Conservation (phyloP, 108 stramenopile species). For the Fragilaria crotonensis region DNA sequence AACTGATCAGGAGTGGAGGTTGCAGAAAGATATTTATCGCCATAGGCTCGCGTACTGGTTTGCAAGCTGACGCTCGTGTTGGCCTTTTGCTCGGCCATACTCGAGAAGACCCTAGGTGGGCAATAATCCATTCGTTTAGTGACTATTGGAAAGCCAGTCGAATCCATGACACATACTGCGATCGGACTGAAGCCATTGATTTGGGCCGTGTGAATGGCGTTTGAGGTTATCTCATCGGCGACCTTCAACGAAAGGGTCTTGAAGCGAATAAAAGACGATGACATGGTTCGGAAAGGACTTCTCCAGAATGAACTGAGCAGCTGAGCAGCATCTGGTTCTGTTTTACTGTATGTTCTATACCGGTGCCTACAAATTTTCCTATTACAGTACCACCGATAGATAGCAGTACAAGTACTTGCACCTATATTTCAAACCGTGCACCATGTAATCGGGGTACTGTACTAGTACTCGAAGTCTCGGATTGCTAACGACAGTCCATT, state of each 20-base stretch:
- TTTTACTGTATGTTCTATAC: too few species aligned
- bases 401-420: too few species aligned
- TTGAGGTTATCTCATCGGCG: constrained; percentile 1
- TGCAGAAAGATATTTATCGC: constrained; percentile 12
- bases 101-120: constrained; percentile 9
- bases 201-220: neutral
- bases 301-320: too few species aligned
- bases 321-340: too few species aligned
- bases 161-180: constrained; percentile 15
- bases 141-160: constrained; percentile 10
- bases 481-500: too few species aligned
- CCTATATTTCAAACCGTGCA: too few species aligned
- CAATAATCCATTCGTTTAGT: constrained; percentile 25
- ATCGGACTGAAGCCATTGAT: constrained; percentile 1
- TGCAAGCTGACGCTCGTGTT: constrained; percentile 17
- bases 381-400: too few species aligned
- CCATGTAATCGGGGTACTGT: too few species aligned
- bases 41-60: constrained; percentile 10
- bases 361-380: too few species aligned
- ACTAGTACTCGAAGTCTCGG: too few species aligned
- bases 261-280: neutral
- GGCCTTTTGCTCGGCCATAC: constrained; percentile 14
- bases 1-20: neutral
- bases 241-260: constrained; percentile 2
- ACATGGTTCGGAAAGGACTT: too few species aligned